Evolutionary conservation across 1,139 yeast species (phyloP), one percentile per base, ranked within the genome.

Genomic region (Hemisphaericaspora xylanilytica): DNA sequence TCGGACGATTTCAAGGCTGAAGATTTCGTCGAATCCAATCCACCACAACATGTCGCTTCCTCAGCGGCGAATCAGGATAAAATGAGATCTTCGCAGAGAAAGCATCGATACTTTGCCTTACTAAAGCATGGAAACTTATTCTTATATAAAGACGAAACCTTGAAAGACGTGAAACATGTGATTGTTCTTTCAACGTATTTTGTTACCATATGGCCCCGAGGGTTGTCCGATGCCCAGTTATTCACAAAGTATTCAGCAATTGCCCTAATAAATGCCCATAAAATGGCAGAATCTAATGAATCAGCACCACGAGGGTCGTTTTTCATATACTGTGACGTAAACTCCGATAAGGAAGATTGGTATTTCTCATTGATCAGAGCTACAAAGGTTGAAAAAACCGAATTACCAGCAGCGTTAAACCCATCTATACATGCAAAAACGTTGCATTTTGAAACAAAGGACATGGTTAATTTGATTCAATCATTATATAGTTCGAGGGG

Each of bases 291-390:
- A 2, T 16, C 24, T 12, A 13, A 12, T 9, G 37, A 28, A n/a
- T 14, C 48, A 2, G 81, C 86, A 0, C 76, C 78, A 16, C 70
- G 73, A 36, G 72, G 73, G 12, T 75, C 88, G 2, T 83, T 84
- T 51, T 92, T 75, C 60, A 61, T 90, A 2, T 87, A 88, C 56
- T 78, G 84, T 37, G 95, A 87, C 52, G 73, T 78, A 36, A 86
- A 88, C 47, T 74, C 74, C 37, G 90, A 84, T 34, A 90, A 92
- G 55, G 98, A 90, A 58, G 96, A 89, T 56, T 83, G 96, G 86
- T 90, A 90, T 58, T 88, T 88, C 61, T 80, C 87, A 2, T 67
- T 90, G 41, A 72, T 90, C n/a, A 67, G 81, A 42, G 92, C 94
- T 1, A 78, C 94, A 0, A 84, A 83, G 46, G 26, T 36, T 15